phyloP scores from a whole-genome alignment of 192 early-diverging fungal species.

The Coemansia sp. region DNA sequence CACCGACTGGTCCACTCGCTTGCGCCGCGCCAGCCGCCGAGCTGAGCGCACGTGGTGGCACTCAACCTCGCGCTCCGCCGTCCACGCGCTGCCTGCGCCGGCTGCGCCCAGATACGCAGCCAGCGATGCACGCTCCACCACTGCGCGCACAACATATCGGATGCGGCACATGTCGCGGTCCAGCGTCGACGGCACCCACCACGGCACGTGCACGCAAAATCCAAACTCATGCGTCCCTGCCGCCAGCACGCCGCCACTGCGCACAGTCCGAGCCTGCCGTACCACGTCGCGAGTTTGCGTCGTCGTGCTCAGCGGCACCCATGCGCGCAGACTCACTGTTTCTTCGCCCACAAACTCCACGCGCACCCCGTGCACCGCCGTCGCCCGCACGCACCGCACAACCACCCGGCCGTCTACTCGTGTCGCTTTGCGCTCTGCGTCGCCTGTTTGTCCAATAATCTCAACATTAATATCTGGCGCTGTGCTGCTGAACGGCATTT shows the following conservation, averaged over 20 bases:
- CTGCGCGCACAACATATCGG: conserved; percentile 28
- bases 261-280: conserved; percentile 5
- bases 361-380: conserved; percentile 20
- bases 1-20: conserved; percentile 48
- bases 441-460: not conserved
- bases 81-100: conserved; percentile 1
- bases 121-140: conserved; percentile 15
- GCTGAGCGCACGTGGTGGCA: conserved; percentile 25
- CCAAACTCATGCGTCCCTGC: conserved; percentile 29
- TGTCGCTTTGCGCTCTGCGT: not conserved
- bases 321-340: conserved; percentile 36
- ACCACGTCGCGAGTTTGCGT: conserved; percentile 28
- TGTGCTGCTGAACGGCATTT: conserved; percentile 37
- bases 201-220: conserved; percentile 28
- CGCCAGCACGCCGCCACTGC: conserved; percentile 15
- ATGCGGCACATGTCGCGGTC: conserved; percentile 40
- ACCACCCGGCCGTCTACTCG: conserved; percentile 15
- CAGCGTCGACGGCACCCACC: conserved; percentile 45
- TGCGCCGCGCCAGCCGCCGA: conserved; percentile 29
- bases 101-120: not conserved
- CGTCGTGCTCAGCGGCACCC: conserved; percentile 20
- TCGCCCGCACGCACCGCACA: conserved; percentile 7
- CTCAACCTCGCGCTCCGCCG: conserved; percentile 24
- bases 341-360: conserved; percentile 44
- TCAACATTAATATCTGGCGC: conserved; percentile 30